phyloP scores from a whole-genome alignment of 805 yeast genomes.

The Teunomyces kruisii region DNA sequence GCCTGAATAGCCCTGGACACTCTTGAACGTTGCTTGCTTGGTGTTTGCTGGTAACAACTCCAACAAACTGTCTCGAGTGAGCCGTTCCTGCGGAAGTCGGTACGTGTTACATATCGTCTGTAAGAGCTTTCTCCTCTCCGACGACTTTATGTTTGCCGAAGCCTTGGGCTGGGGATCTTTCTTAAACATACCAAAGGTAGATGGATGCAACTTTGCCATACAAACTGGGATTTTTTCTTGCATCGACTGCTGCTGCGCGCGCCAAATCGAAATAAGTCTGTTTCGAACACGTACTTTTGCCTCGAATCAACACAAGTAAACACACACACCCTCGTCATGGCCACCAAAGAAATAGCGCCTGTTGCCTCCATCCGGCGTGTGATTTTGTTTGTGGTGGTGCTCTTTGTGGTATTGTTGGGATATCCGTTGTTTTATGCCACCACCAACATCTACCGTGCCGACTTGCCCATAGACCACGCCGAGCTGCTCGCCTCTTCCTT shows the following conservation, averaged over 20 bases:
- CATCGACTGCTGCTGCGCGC: not conserved
- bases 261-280: too few relatives aligned
- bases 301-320: not conserved
- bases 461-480: slow-evolving; percentile 51
- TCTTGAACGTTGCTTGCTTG: slow-evolving; percentile 63
- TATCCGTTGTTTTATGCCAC: slow-evolving; percentile 36
- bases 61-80: slow-evolving; percentile 42
- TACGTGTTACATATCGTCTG: slow-evolving; percentile 42
- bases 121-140: slow-evolving; percentile 67
- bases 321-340: slow-evolving; percentile 2
- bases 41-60: slow-evolving; percentile 51
- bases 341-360: not conserved
- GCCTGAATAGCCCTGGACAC: slow-evolving; percentile 54
- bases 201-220: not conserved
- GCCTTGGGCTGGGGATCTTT: slow-evolving; percentile 56
- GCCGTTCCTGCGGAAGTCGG: slow-evolving; percentile 34
- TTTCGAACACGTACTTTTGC: slow-evolving; percentile 1
- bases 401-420: slow-evolving; percentile 19
- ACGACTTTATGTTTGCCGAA: slow-evolving; percentile 73
- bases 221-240: not conserved
- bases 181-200: slow-evolving; percentile 18
- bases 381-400: slow-evolving; percentile 12
- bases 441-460: slow-evolving; percentile 62
- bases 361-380: slow-evolving; percentile 10
- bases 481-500: slow-evolving; percentile 27